Percentiles rank a stretch among this genome's conserved stretches.
Evolutionary conservation across 352 stramenopile genomes (phyloP).

Genomic region (Phytophthora hibernalis): DNA sequence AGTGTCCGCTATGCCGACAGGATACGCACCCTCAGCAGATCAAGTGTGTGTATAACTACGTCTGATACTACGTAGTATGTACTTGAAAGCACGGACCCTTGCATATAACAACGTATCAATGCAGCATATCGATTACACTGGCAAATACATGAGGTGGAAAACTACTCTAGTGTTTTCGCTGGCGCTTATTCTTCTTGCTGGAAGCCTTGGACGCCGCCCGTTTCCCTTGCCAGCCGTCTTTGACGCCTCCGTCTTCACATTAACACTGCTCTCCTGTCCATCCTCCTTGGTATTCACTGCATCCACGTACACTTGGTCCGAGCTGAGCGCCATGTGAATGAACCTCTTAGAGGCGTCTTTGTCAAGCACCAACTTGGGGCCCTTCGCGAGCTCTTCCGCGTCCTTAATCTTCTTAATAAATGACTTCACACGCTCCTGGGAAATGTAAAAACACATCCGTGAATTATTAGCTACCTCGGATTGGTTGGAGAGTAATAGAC

Average conservation of each 20-base stretch:
- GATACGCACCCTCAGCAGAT: constrained; percentile 90
- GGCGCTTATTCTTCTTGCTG: constrained; percentile 65
- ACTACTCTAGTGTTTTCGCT: constrained; percentile 51
- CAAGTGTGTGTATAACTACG: constrained; percentile 93
- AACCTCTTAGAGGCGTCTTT: constrained; percentile 84
- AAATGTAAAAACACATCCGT: background rate
- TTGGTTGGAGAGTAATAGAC: background rate
- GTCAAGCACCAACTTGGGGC: constrained; percentile 76
- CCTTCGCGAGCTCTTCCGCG: constrained; percentile 83
- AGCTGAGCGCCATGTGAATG: constrained; percentile 85
- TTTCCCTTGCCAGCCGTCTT: constrained; percentile 48
- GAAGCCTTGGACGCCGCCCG: constrained; percentile 26
- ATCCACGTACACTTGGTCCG: constrained; percentile 85
- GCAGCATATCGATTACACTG: background rate
- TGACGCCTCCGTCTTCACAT: constrained; percentile 4
- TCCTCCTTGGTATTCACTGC: constrained; percentile 63
- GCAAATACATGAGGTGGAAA: background rate
- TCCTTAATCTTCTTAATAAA: constrained; percentile 93
- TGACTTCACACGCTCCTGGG: constrained; percentile 82
- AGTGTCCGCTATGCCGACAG: constrained; percentile 91
- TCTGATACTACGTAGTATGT: constrained; percentile 58
- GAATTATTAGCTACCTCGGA: background rate
- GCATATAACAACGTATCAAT: constrained; percentile 36
- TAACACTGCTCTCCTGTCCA: constrained; percentile 25
- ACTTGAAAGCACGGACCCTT: background rate